Conservation (phyloP, 2,329 filamentous ascomycete species). For the Exophiala spinifera region DNA sequence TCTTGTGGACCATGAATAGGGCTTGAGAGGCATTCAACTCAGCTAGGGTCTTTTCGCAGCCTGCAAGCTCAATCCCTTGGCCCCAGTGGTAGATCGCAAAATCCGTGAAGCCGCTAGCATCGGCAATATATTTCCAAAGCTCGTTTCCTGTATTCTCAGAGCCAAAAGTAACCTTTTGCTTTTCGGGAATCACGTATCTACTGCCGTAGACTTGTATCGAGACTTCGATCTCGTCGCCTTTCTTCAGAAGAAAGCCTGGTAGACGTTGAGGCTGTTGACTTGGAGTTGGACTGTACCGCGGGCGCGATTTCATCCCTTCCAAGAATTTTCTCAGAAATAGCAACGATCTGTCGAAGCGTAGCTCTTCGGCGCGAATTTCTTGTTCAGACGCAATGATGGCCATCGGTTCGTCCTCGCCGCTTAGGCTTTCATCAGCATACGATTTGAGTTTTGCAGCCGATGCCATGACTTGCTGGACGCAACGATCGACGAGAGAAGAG, state of each 20-base stretch:
- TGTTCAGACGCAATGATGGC: constrained; percentile 48
- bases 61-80: constrained; percentile 17
- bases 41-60: constrained; percentile 20
- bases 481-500: constrained; percentile 68
- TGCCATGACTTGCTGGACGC: constrained; percentile 65
- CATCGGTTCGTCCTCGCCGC: constrained; percentile 54
- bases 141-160: constrained; percentile 68
- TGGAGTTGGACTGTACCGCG: constrained; percentile 55
- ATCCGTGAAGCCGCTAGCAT: constrained; percentile 71
- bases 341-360: constrained; percentile 66
- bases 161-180: constrained; percentile 53
- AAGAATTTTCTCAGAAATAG: constrained; percentile 67
- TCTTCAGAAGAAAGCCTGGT: constrained; percentile 36
- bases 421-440: constrained; percentile 43
- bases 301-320: constrained; percentile 48
- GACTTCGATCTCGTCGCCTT: constrained; percentile 46
- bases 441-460: constrained; percentile 59
- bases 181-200: constrained; percentile 17
- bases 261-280: constrained; percentile 55
- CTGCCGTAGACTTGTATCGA: constrained; percentile 21
- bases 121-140: constrained; percentile 63
- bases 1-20: constrained; percentile 35
- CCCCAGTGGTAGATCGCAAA: constrained; percentile 62
- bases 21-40: constrained; percentile 43
- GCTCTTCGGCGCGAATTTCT: constrained; percentile 55